Conservation (phyloP, 2,329 filamentous ascomycete species). For the Trichoderma sp. region DNA sequence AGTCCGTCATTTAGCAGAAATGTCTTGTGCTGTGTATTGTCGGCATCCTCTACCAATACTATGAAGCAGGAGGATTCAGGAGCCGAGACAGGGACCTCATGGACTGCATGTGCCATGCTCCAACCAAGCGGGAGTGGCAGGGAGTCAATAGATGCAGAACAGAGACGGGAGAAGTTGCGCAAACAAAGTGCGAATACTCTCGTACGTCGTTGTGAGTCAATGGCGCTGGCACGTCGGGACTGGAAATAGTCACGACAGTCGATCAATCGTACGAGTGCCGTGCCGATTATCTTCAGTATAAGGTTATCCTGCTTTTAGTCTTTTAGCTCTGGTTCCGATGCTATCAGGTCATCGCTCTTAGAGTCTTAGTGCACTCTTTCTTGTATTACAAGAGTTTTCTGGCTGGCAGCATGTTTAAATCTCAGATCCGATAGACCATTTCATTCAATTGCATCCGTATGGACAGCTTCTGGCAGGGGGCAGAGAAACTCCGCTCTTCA, state of each 20-base stretch:
- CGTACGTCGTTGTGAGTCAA: constrained; percentile 16
- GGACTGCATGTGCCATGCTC: constrained; percentile 13
- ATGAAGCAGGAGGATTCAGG: neutral
- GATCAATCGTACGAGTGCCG: neutral
- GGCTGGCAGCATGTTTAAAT: neutral
- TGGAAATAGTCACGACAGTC: neutral
- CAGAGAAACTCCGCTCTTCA: neutral
- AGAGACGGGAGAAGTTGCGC: neutral
- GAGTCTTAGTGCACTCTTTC: neutral
- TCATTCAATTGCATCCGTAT: neutral
- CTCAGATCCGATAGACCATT: neutral
- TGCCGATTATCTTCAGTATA: neutral
- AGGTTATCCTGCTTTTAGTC: neutral
- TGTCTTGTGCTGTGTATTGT: neutral
- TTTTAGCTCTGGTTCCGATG: neutral
- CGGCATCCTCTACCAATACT: neutral
- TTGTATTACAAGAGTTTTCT: neutral
- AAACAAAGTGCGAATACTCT: neutral
- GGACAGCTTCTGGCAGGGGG: neutral
- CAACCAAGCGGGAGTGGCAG: neutral
- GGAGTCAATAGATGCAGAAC: neutral
- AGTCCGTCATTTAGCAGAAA: too few species aligned
- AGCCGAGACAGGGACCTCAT: neutral
- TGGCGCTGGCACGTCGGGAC: neutral
- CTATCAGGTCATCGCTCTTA: neutral